phyloP scores from a whole-genome alignment of 345 rosid genomes.

The Turritis glabra region DNA sequence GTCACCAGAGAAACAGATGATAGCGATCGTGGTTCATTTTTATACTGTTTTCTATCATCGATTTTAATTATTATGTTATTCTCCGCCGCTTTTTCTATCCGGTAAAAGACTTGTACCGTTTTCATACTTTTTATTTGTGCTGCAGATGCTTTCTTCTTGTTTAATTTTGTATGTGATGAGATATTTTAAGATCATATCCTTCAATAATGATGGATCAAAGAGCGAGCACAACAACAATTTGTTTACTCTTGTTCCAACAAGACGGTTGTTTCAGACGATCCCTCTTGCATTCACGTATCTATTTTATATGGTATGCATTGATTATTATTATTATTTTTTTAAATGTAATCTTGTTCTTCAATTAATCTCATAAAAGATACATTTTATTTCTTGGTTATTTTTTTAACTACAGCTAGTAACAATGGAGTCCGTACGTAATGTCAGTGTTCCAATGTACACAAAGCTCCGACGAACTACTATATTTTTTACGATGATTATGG shows the following conservation, averaged over 20 bases:
- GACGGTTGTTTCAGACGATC: conserved; percentile 17
- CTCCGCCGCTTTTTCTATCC: no score
- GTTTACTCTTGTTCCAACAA: conserved; percentile 11
- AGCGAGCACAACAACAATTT: conserved; percentile 2
- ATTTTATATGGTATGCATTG: conserved; percentile 28
- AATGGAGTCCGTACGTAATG: conserved; percentile 77
- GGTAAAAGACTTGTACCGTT: no score
- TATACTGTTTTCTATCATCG: no score
- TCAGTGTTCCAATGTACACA: conserved; percentile 82
- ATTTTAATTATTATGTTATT: no score
- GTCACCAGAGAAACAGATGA: background rate
- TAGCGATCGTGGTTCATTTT: no score
- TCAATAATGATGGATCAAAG: conserved; percentile 1
- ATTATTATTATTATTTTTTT: background rate
- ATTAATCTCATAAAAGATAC: background rate
- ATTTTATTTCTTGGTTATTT: background rate
- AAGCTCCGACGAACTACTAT: conserved; percentile 74
- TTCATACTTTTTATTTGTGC: background rate
- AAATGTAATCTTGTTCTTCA: background rate
- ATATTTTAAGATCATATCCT: conserved; percentile 18
- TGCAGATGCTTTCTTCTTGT: conserved; percentile 28
- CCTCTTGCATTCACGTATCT: conserved; percentile 36
- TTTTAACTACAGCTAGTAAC: conserved; percentile 52
- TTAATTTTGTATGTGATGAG: conserved; percentile 27
- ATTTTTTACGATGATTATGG: conserved; percentile 67